Evolutionary conservation across 1,284 basidiomycete species (phyloP), one percentile per base, ranked within the genome.

Genomic region (Fereydounia khargensis): DNA sequence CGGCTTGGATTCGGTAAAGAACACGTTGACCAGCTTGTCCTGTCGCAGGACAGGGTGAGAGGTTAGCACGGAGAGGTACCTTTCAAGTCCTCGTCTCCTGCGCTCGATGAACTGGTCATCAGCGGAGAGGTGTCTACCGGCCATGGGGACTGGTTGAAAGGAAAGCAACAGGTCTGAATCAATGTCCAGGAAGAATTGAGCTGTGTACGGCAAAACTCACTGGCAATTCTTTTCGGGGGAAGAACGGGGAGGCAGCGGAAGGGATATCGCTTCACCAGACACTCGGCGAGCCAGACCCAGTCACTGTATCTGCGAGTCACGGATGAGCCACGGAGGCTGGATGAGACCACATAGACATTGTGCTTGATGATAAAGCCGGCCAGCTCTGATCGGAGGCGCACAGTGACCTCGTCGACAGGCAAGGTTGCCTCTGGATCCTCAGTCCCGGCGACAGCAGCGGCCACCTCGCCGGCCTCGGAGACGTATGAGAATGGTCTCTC

Each of bases 261-360:
- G 1, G 65, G 65, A 19, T 61, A 68, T 10, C 65, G 33, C 25
- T 56, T 57, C n/a, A 62, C 42, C 3, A 68, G 49, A 24, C 58
- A 62, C 14, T 58, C 61, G 18, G 42, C 36, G 14, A 68, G 48
- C 55, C 57, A 65, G 18, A 65, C 47, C 50, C 64, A 68, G 32
- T 68, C 65, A 28, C 53, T 58, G 52, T 68, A 68, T 22, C 62
- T 31, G n/a, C 65, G 30, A 8, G 49, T 48, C 1, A 68, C 65
- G 17, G 42, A 40, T 3, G 53, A 47, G 30, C 47, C 35, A 34
- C 58, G 58, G 2, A 56, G 34, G 17, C 38, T 52, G 18, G 58
- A 61, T 13, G 39, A 41, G 10, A 61, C 58, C 17, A 61, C 47
- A 38, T 61, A 61, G 24, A 56, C 58, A 22, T 61, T 61, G 41